Conservation (phyloP, 139 green algal species). For the Zygnema circumcarinatum region DNA sequence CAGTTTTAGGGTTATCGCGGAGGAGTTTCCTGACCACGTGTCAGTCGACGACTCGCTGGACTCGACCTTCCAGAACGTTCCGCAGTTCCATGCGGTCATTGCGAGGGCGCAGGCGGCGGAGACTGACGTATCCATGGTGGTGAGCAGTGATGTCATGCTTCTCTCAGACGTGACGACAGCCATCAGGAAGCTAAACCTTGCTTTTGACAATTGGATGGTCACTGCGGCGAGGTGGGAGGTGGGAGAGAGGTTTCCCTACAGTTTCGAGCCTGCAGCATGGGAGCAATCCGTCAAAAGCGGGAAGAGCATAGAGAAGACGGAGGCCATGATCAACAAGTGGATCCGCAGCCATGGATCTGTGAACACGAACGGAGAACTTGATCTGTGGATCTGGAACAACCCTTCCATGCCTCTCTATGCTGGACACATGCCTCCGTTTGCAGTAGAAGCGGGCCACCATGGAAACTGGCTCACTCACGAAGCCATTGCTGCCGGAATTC, state of each 20-base stretch:
- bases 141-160: constrained; percentile 38
- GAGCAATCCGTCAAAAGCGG: background rate
- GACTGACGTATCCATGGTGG: constrained; percentile 30
- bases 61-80: constrained; percentile 29
- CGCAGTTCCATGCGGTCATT: constrained; percentile 28
- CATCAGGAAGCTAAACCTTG: background rate
- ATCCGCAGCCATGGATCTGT: constrained; percentile 9
- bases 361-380: background rate
- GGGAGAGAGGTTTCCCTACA: background rate
- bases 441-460: constrained; percentile 24
- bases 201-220: background rate
- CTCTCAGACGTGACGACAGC: constrained; percentile 11
- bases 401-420: background rate
- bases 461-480: constrained; percentile 42
- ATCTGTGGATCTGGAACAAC: constrained; percentile 45
- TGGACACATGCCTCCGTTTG: constrained; percentile 35
- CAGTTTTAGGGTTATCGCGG: constrained; percentile 8
- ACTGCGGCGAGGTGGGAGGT: background rate
- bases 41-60: constrained; percentile 19
- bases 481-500: background rate
- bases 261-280: no score
- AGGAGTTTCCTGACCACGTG: constrained; percentile 27
- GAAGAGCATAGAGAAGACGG: no score
- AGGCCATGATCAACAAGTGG: no score
- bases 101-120: constrained; percentile 27